Conservation (phyloP, 805 yeast genomes). For the Hanseniaspora jakobsenii region DNA sequence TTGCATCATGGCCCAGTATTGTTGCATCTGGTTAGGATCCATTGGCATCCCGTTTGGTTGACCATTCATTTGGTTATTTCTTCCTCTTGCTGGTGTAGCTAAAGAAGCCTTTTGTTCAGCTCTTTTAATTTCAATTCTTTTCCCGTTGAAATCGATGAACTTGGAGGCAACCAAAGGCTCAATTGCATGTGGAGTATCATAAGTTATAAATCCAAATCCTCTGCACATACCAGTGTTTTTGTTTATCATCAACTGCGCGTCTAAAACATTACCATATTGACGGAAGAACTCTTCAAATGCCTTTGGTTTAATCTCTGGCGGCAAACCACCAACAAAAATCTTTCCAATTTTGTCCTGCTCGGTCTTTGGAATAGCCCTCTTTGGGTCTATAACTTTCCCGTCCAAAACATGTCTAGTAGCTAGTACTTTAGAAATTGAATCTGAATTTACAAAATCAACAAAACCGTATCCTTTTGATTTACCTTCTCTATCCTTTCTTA, state of each 20-base stretch:
- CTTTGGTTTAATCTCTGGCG: conserved; percentile 81
- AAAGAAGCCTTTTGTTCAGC: conserved; percentile 57
- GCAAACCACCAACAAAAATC: conserved; percentile 94
- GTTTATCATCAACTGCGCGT: conserved; percentile 93
- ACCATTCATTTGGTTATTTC: conserved; percentile 40
- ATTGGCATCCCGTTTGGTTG: conserved; percentile 23
- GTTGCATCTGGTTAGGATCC: conserved; percentile 48
- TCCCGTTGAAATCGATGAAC: conserved; percentile 74
- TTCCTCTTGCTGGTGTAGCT: conserved; percentile 20
- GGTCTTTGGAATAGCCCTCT: conserved; percentile 92
- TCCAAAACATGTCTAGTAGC: conserved; percentile 79
- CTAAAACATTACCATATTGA: conserved; percentile 81
- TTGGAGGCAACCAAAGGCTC: conserved; percentile 75
- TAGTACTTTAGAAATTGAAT: conserved; percentile 75
- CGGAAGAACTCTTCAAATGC: conserved; percentile 80
- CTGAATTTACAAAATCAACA: conserved; percentile 70
- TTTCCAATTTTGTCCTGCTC: conserved; percentile 95
- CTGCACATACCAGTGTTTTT: conserved; percentile 94
- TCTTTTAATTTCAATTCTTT: conserved; percentile 69
- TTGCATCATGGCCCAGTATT: conserved; percentile 52
- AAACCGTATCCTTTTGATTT: conserved; percentile 93
- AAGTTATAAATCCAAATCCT: conserved; percentile 94
- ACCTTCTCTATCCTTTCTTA: conserved; percentile 88
- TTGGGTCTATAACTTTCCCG: conserved; percentile 94
- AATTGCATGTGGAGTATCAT: conserved; percentile 87